Evolutionary conservation across 352 stramenopile species (phyloP), one percentile per base, ranked within the genome.

Genomic region (Pythium sukuiense): DNA sequence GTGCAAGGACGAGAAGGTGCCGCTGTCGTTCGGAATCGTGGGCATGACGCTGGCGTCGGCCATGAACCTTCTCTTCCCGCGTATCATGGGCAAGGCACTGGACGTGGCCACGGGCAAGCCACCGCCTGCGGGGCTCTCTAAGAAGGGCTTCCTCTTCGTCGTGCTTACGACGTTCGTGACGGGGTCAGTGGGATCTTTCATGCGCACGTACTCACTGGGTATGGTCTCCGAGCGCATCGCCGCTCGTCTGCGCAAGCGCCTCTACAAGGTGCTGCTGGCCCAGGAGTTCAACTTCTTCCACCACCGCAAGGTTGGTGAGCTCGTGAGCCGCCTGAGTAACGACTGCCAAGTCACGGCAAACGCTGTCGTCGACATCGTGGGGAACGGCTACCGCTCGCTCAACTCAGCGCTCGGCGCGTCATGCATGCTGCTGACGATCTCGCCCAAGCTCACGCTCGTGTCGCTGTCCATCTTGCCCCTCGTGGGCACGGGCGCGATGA

Each of bases 311-410:
- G 85, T 93, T 55, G 89, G 89, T 24, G 89, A 97, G 75, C 77
- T 97, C 30, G 88, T 96, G 41, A 88, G 79, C 45, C 81, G 92
- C 39, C 67, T 97, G 11, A 93, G 83, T 39, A 77, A 88, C 69
- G 90, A 97, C 72, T 95, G 89, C 67, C 83, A 97, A 55, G 80
- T 93, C 55, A 93, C 88, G n/a, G 89, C 90, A 41, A 93, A 95
- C 69, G 83, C 89, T 8, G 85, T 96, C 30, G 89, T 96, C 20
- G 85, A 93, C 61, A 83, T 95, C 63, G 71, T 96, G 63, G 88
- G 85, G 13, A 93, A 96, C 48, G 85, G 88, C 61, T 92, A 94
- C 72, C 81, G 90, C 26, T 96, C 87, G 48, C 71, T 96, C 16
- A 97, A 96, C 68, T 97, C 90, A 53, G 87, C 90, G 0, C 53